A percentile compares a stretch with the other conserved stretches of the same genome.
These are phyloP conservation scores for Melanopsichium pennsylvanicum DNA, from an alignment of 1,284 basidiomycete species.

Conservation along the genomic window DNA sequence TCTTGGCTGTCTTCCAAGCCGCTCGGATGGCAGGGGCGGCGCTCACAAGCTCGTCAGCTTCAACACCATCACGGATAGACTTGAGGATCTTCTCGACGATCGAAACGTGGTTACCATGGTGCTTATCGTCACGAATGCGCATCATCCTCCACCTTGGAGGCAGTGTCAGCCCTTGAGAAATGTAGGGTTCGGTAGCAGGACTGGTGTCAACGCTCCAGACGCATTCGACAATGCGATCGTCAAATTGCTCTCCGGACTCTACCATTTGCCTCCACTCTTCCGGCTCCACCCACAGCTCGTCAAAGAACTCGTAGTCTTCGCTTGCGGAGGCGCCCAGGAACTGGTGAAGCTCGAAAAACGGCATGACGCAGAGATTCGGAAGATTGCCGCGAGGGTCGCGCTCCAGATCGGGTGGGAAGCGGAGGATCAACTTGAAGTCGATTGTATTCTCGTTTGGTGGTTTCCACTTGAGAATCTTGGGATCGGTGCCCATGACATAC, in stretches of 20 bases:
- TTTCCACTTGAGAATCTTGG: conserved; percentile 94
- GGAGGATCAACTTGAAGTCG: conserved; percentile 92
- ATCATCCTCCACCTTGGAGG: conserved; percentile 62
- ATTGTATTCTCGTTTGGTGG: conserved; percentile 97
- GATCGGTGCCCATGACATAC: conserved; percentile 89
- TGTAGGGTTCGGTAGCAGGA: conserved; percentile 34
- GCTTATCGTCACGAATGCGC: conserved; percentile 63
- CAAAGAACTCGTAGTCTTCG: conserved; percentile 80
- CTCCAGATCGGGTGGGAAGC: conserved; percentile 77
- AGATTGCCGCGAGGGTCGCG: conserved; percentile 57
- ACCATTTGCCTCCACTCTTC: conserved; percentile 96
- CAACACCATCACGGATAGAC: conserved; percentile 61
- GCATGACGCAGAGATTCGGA: conserved; percentile 85
- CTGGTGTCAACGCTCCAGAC: conserved; percentile 75
- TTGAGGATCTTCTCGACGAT: conserved; percentile 59
- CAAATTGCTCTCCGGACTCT: conserved; percentile 80
- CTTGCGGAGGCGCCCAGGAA: conserved; percentile 68
- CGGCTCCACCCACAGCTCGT: conserved; percentile 84
- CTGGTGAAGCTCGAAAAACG: conserved; percentile 81
- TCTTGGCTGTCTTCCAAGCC: conserved; percentile 55
- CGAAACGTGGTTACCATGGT: conserved; percentile 59
- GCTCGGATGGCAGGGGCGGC: conserved; percentile 50
- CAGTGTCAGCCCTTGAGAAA: conserved; percentile 18
- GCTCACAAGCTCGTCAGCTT: conserved; percentile 50
- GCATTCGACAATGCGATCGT: conserved; percentile 93